Base-by-base conservation (phyloP, 225 moss, liverwort and hornwort genomes). In the Antitrichia curtipendula region DNA sequence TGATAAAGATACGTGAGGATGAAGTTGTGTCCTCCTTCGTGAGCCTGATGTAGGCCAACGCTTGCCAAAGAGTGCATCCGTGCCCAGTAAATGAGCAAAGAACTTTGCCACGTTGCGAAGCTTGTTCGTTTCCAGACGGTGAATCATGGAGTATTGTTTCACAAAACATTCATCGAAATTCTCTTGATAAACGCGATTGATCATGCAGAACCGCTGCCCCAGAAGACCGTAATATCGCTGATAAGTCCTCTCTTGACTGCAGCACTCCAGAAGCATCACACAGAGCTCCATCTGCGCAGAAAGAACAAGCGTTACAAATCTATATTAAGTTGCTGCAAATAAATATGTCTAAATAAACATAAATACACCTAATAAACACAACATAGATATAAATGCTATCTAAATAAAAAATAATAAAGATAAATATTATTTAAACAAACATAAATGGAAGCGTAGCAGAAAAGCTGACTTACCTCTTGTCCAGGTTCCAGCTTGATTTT, bases 101-200 rank as follows among this genome's bases (percentile, higher is more conserved):
- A 97, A 96, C 80, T 97, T 97, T 8, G 97, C 95, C 59, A 97
- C 93, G 80, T 95, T 97, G 8, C 96, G 92, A 49, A 97, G 93
- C 87, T 97, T 97, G 89, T 94, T 97, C 19, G 94, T 96, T 86
- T 97, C 96, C 57, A 96, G 84, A 12, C 95, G 91, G 86, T 95
- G 96, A 47, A 96, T 97, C 97, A 97, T 94, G 21, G 95, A 96
- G 72, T 95, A 96, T 80, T 97, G 96, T 85, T 97, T 93, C 56
- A 95, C 94, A 87, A 95, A 96, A 78, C 95, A 96, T 16, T 92
- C 87, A 54, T 96, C 95, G 65, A 97, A 96, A 79, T 95, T 95
- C 75, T 96, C 95, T 83, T 95, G 94, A 66, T 95, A 95, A 15
- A 97, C 92, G 47, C 90, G 93, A 47, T 97, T 95, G 17, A 97